Conservation (phyloP, 1,284 basidiomycete genomes). For the Golubevia pallescens region DNA sequence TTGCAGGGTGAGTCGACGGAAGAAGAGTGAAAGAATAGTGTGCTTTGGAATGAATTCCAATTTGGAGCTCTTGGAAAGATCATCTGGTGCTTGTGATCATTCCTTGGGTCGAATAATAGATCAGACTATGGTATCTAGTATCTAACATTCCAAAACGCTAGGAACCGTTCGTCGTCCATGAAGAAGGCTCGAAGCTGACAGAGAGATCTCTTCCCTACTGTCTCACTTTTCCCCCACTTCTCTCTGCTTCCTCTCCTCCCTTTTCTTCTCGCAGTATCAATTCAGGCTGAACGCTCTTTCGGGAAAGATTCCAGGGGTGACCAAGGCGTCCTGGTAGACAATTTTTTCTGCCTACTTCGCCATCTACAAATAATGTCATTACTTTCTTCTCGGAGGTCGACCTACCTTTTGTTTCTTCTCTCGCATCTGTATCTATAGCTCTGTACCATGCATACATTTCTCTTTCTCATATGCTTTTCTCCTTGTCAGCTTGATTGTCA, state of each 20-base stretch:
- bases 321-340: constrained; percentile 90
- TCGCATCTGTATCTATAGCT: no score
- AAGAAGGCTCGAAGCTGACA: no score
- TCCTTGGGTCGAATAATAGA: constrained; percentile 1
- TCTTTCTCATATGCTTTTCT: no score
- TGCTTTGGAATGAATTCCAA: constrained; percentile 3
- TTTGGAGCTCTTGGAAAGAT: constrained; percentile 5
- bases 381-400: no score
- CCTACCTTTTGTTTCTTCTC: no score
- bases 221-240: background rate
- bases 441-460: no score
- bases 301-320: constrained; percentile 82
- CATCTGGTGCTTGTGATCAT: constrained; percentile 10
- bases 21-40: background rate
- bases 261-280: constrained; percentile 72
- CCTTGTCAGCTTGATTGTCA: no score
- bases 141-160: background rate
- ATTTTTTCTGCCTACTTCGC: no score
- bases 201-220: no score
- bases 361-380: no score
- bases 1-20: constrained; percentile 73
- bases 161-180: no score
- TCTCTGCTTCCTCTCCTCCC: background rate
- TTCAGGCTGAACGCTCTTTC: constrained; percentile 81
- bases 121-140: background rate